Evolutionary conservation across 2,329 filamentous ascomycete species (phyloP).

Genomic region (Xylaria sp.): DNA sequence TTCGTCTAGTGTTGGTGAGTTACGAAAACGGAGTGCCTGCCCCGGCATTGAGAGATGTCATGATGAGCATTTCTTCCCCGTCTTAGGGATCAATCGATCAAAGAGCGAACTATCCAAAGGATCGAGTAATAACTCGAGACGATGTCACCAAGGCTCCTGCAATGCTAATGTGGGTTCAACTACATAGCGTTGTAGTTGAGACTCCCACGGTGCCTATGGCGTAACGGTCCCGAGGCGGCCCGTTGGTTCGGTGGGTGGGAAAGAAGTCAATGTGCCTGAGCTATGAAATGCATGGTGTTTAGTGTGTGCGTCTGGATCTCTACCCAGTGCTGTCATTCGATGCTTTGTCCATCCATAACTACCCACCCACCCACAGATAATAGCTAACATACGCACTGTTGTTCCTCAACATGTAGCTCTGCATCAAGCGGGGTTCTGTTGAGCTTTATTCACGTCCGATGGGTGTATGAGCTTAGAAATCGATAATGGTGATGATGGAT

Average conservation of each 20-base stretch:
- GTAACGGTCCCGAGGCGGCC: conserved; percentile 29
- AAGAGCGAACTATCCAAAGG: background rate
- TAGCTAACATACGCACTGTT: conserved; percentile 9
- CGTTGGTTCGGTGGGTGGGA: conserved; percentile 26
- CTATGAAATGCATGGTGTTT: conserved; percentile 15
- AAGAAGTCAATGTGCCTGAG: conserved; percentile 31
- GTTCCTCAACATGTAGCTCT: conserved; percentile 23
- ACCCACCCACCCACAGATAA: conserved; percentile 20
- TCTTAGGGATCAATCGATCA: too few relatives aligned
- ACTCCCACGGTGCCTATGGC: conserved; percentile 22
- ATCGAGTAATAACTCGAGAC: conserved; percentile 5
- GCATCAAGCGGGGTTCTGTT: conserved; percentile 22
- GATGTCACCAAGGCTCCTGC: conserved; percentile 12
- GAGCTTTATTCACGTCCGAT: conserved; percentile 22
- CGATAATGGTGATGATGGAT: conserved; percentile 1
- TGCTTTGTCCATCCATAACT: conserved; percentile 12
- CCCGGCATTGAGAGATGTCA: background rate
- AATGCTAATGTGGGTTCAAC: conserved; percentile 21
- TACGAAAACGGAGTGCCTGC: background rate
- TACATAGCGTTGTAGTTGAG: conserved; percentile 21
- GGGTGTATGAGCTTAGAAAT: conserved; percentile 11
- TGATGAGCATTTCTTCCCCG: background rate
- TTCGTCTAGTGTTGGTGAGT: background rate
- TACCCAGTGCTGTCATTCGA: conserved; percentile 19
- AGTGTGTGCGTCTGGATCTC: conserved; percentile 24